Evolutionary conservation across 2,329 filamentous ascomycete genomes (phyloP).

Genomic region (Verticillium longisporum): DNA sequence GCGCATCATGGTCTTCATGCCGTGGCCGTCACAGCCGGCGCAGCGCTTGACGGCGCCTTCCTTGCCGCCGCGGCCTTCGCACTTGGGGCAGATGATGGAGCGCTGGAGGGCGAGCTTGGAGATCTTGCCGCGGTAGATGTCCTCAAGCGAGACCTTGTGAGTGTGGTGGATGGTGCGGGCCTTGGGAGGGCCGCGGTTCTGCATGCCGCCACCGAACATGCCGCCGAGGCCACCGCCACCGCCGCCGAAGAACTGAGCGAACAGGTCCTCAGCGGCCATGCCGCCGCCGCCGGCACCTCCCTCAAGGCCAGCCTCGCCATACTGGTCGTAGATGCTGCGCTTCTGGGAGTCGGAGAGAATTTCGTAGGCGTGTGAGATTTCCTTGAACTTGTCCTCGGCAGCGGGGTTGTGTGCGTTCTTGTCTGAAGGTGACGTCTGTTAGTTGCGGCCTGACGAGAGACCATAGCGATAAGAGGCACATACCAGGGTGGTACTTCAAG

Average conservation of each 20-base stretch:
- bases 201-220: slow-evolving; percentile 73
- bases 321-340: slow-evolving; percentile 89
- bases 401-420: slow-evolving; percentile 94
- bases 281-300: slow-evolving; percentile 72
- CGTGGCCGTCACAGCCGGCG: slow-evolving; percentile 80
- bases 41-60: slow-evolving; percentile 96
- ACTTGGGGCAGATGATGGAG: slow-evolving; percentile 93
- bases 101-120: slow-evolving; percentile 97
- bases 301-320: slow-evolving; percentile 94
- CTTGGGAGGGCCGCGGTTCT: slow-evolving; percentile 73
- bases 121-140: slow-evolving; percentile 96
- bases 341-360: slow-evolving; percentile 88
- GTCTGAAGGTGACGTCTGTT: slow-evolving; percentile 46
- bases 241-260: slow-evolving; percentile 91
- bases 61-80: slow-evolving; percentile 90
- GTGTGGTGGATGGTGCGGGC: slow-evolving; percentile 96
- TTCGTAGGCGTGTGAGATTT: slow-evolving; percentile 93
- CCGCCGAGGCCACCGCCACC: slow-evolving; percentile 68
- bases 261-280: slow-evolving; percentile 94
- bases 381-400: slow-evolving; percentile 97
- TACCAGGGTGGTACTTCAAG: slow-evolving; percentile 79
- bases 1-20: slow-evolving; percentile 99
- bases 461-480: slow-evolving; percentile 18
- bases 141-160: slow-evolving; percentile 96
- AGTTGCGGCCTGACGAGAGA: neutral